These are phyloP conservation scores for Thozetella sp. DNA, from an alignment of 495 filamentous ascomycete species.

Conservation along the genomic window DNA sequence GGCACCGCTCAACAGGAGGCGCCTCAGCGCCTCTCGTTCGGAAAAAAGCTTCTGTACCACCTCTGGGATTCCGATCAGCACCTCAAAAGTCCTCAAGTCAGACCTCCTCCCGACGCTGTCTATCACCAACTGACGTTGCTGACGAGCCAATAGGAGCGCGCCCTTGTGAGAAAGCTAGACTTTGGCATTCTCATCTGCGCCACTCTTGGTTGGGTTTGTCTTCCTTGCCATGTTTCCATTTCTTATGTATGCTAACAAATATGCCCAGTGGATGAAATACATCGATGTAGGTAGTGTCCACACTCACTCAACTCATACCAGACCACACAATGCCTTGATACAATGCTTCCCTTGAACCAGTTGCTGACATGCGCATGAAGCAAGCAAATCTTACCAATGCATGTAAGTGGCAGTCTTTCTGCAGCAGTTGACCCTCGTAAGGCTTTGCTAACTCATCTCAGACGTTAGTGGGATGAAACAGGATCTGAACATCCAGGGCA, in stretches of 20 bases:
- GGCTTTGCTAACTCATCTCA: background rate
- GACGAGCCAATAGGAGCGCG: background rate
- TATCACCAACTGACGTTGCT: background rate
- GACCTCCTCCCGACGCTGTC: no score
- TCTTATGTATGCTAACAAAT: no score
- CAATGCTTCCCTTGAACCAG: no score
- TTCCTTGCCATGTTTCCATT: no score
- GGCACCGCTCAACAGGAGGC: background rate
- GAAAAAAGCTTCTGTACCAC: background rate
- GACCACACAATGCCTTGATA: no score
- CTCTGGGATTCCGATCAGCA: background rate
- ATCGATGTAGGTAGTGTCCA: no score
- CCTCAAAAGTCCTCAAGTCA: background rate
- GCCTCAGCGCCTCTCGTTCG: background rate
- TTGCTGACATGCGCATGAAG: no score
- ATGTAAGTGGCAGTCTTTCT: background rate
- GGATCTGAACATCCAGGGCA: slow-evolving; percentile 44
- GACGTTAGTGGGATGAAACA: slow-evolving; percentile 56
- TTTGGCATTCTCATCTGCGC: background rate
- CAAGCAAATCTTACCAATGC: background rate
- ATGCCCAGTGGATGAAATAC: background rate
- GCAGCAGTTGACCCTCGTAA: background rate
- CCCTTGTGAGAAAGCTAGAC: background rate
- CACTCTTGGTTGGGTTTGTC: background rate
- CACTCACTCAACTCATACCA: no score